These are phyloP conservation scores for Solanum boliviense DNA, from an alignment of 257 asterid genomes.

Conservation along the genomic window DNA sequence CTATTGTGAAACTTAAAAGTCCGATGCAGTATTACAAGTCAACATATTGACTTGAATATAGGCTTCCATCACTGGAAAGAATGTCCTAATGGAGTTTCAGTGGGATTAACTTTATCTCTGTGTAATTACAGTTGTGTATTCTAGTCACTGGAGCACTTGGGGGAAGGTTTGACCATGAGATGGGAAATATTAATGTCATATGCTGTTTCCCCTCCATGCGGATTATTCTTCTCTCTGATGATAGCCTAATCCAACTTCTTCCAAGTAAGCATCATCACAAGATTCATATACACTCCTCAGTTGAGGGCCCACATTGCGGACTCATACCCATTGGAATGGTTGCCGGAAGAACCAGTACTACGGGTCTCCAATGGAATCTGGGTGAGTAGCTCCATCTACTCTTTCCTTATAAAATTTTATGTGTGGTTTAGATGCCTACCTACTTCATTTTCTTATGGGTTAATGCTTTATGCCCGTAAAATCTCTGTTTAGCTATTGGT, in stretches of 20 bases:
- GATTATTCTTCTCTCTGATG: conserved; percentile 72
- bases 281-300: conserved; percentile 41
- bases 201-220: conserved; percentile 49
- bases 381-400: conserved; percentile 32
- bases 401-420: neutral
- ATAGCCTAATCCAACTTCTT: conserved; percentile 85
- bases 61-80: neutral
- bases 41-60: neutral
- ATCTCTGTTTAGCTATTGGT: neutral
- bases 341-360: conserved; percentile 56
- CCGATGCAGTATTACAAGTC: neutral
- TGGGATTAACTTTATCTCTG: neutral
- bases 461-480: neutral
- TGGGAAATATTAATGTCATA: conserved; percentile 73
- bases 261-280: conserved; percentile 56
- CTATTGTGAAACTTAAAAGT: too few relatives aligned
- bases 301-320: conserved; percentile 93
- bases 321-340: conserved; percentile 65
- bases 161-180: conserved; percentile 95
- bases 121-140: conserved; percentile 51
- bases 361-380: conserved; percentile 88
- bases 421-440: neutral
- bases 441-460: neutral
- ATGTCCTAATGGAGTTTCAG: neutral
- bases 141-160: conserved; percentile 95